Base-by-base conservation (phyloP, 805 yeast genomes). In the Ogataea dorogensis region DNA sequence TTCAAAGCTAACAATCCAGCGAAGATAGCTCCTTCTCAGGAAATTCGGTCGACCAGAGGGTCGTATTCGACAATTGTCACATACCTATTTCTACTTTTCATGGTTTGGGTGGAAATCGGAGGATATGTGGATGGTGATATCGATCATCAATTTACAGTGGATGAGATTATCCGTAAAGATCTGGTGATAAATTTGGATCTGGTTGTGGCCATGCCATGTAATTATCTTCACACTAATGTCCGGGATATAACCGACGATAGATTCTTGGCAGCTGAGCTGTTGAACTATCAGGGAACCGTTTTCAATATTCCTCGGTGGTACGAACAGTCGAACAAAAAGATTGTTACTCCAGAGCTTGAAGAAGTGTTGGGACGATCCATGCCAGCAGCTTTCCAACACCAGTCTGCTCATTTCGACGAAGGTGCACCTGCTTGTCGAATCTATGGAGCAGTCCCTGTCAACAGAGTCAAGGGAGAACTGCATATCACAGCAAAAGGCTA, bases 31-130 rank as follows among this genome's bases (percentile, higher is more conserved):
- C 71, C 79, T n/a, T 64, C 77, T 17, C 88, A 86, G 52, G 72
- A 81, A 29, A 82, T 83, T 31, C 67, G 86, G 46, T 82, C 95
- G 1, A 63, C 74, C 18, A 70, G 93, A 44, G 96, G 96, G 22
- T 89, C 93, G 4, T 56, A 75, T 12, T 75, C 88, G 11, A 80
- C 95, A 0, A 47, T 86, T 4, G 27, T 82, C 31, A 78, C 88
- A 11, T 67, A 73, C n/a, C 46, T 82, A 17, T 68, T 73, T 40
- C 73, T 84, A 12, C 51, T 86, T 11, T 75, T 87, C 52, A 65
- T 89, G 23, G 59, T 86, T 5, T 91, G 94, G 86, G 75, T 86
- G 10, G 94, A 89, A 55, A 62, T 88, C 18, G 95, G 97, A 6
- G 81, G 84, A 10, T 86, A 72, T 56, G 67, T 89, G 38, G 95